Conservation (phyloP, 495 filamentous ascomycete species). For the Aspergillus panamensis region DNA sequence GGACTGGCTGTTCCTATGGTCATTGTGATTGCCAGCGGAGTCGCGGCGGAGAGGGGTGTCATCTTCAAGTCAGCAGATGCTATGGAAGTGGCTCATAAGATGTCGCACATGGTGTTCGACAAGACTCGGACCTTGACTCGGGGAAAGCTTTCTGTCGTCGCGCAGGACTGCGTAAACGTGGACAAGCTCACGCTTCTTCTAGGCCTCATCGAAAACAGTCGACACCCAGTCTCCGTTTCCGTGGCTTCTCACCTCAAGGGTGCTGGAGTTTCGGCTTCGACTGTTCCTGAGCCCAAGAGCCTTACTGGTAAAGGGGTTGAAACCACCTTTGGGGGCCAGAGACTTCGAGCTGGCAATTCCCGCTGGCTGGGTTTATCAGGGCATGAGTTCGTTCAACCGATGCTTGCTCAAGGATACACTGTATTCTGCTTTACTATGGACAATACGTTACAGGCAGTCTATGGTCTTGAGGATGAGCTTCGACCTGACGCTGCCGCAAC, state of each 20-base stretch:
- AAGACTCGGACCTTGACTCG: conserved; percentile 77
- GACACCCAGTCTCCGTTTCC: conserved; percentile 68
- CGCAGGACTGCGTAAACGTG: background rate
- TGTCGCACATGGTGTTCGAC: conserved; percentile 73
- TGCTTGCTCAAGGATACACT: conserved; percentile 50
- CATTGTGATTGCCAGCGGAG: conserved; percentile 64
- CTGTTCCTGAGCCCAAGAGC: conserved; percentile 40
- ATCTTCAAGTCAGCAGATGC: conserved; percentile 65
- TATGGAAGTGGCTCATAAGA: conserved; percentile 60
- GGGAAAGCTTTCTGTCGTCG: conserved; percentile 51
- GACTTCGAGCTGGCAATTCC: too few species aligned
- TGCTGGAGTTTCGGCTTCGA: conserved; percentile 26
- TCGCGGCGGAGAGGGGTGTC: conserved; percentile 64
- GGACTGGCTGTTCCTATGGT: conserved; percentile 82
- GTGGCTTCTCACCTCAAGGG: conserved; percentile 48
- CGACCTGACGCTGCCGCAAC: conserved; percentile 53
- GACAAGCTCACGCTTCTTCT: conserved; percentile 34
- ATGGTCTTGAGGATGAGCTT: conserved; percentile 56
- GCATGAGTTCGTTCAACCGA: conserved; percentile 37
- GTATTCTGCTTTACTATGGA: conserved; percentile 61
- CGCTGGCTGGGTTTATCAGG: conserved; percentile 51
- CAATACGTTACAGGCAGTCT: conserved; percentile 49
- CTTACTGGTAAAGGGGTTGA: conserved; percentile 54
- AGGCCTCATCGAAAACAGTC: conserved; percentile 49
- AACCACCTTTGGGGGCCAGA: conserved; percentile 50